Evolutionary conservation across 2,329 filamentous ascomycete species (phyloP).

Genomic region (Epichloe typhina): DNA sequence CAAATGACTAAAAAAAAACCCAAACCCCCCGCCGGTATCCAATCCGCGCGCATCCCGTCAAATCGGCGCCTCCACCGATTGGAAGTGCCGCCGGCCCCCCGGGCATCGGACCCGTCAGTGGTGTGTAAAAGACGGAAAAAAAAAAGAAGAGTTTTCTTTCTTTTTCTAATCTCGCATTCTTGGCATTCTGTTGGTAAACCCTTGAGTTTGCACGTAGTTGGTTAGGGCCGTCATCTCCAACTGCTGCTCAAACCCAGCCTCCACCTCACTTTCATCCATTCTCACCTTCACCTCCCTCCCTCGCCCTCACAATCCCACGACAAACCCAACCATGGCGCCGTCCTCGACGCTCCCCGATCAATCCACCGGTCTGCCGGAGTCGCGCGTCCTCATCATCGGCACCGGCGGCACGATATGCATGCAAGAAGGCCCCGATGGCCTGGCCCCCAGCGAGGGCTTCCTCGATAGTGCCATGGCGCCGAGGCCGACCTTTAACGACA

Average conservation of each 20-base stretch:
- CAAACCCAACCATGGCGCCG: conserved; percentile 9
- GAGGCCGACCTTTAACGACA: conserved; percentile 74
- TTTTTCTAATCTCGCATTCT: no score
- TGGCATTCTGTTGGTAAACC: no score
- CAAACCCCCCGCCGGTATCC: background rate
- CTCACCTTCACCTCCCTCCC: background rate
- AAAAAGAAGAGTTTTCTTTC: no score
- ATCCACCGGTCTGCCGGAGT: conserved; percentile 45
- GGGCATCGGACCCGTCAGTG: background rate
- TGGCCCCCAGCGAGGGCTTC: conserved; percentile 70
- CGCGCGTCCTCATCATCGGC: conserved; percentile 77
- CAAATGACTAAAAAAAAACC: no score
- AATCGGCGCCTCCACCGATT: background rate
- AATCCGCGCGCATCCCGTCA: conserved; percentile 2
- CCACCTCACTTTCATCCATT: background rate
- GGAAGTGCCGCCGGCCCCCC: background rate
- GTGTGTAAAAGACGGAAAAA: background rate
- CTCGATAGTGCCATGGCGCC: conserved; percentile 71
- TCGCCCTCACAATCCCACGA: background rate
- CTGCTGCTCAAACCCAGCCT: background rate
- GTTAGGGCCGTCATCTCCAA: no score
- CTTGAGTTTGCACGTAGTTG: no score
- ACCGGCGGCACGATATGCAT: conserved; percentile 89
- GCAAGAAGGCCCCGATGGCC: conserved; percentile 66
- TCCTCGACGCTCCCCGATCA: background rate